Conservation (phyloP, 495 filamentous ascomycete species). For the Podospora pseudoanserina region DNA sequence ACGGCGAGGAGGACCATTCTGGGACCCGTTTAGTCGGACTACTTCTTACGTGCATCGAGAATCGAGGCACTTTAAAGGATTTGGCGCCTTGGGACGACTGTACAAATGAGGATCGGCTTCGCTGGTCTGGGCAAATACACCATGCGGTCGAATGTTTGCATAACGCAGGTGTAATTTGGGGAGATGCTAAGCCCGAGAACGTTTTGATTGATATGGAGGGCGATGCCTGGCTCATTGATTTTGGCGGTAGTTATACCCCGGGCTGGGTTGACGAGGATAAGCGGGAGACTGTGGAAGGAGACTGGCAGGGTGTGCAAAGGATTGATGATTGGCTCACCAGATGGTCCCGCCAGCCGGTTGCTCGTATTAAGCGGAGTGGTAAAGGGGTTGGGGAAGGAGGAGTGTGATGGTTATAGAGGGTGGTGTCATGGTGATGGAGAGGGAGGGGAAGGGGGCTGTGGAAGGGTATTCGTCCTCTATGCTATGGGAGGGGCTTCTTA, state of each 20-base stretch:
- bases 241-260: conserved; percentile 1
- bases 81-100: conserved; percentile 1
- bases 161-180: not conserved
- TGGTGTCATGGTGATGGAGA: too few species aligned
- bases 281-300: conserved; percentile 1
- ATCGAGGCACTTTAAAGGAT: not conserved
- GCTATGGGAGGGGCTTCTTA: too few species aligned
- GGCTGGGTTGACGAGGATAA: conserved; percentile 2
- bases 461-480: too few species aligned
- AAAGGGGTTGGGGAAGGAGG: too few species aligned
- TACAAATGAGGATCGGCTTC: conserved; percentile 3
- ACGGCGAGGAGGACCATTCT: not conserved
- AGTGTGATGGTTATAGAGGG: too few species aligned
- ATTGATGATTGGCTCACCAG: not conserved
- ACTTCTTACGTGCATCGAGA: not conserved
- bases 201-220: not conserved
- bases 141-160: conserved; percentile 1
- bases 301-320: not conserved
- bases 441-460: too few species aligned
- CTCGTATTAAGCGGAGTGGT: conserved; percentile 1
- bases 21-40: conserved; percentile 1
- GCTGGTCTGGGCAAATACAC: not conserved
- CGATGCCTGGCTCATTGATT: conserved; percentile 4
- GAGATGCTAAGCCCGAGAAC: not conserved
- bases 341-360: conserved; percentile 1